Evolutionary conservation across 768 basidiomycete species (phyloP).

Genomic region (Pleurotus ostreatus): DNA sequence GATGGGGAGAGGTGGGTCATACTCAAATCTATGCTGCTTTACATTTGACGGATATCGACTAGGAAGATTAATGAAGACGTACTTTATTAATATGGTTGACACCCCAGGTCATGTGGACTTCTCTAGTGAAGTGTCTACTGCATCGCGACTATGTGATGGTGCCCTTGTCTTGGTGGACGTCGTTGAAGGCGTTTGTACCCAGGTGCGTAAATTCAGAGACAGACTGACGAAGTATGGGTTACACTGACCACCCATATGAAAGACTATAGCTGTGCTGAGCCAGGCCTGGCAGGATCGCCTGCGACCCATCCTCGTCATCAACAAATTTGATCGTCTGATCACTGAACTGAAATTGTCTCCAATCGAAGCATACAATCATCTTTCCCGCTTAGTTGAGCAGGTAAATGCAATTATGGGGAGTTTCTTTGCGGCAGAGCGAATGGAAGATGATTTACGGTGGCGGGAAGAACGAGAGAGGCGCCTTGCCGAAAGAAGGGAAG

Average conservation of each 20-base stretch:
- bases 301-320: constrained; percentile 90
- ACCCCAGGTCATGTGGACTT: constrained; percentile 99
- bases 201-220: constrained; percentile 44
- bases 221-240: too few species aligned
- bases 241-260: background rate
- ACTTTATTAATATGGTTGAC: constrained; percentile 93
- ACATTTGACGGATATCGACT: constrained; percentile 28
- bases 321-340: constrained; percentile 92
- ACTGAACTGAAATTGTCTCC: constrained; percentile 91
- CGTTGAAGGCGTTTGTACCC: constrained; percentile 97
- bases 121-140: constrained; percentile 93
- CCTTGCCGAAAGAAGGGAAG: constrained; percentile 70
- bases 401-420: constrained; percentile 98
- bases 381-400: constrained; percentile 90
- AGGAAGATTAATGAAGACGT: constrained; percentile 64
- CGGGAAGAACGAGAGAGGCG: constrained; percentile 86
- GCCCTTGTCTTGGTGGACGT: constrained; percentile 94
- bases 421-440: constrained; percentile 91
- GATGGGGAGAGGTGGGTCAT: constrained; percentile 51
- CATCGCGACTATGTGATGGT: constrained; percentile 91
- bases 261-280: constrained; percentile 94
- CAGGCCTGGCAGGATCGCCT: constrained; percentile 93
- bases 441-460: constrained; percentile 96
- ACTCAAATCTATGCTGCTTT: constrained; percentile 8
- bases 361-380: constrained; percentile 89